Base-by-base conservation (phyloP, 2,329 filamentous ascomycete species). In the Aspergillus vadensis region DNA sequence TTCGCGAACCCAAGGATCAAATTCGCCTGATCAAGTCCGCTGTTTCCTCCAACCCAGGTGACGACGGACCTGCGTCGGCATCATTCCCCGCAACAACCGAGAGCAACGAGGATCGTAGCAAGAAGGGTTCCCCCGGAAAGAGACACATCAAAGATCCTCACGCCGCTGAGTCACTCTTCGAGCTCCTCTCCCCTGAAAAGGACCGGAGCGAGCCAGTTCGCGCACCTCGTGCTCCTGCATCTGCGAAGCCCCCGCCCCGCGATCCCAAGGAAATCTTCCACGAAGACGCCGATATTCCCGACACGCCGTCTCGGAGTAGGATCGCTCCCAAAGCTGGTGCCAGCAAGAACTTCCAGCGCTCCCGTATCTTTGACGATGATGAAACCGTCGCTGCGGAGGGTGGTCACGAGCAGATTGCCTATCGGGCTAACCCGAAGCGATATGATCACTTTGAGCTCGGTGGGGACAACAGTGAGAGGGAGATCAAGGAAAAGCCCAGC, bases 1-100 rank as follows among this genome's bases (percentile, higher is more conserved):
- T 99, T 73, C 87, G 88, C 68, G 92, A 97, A 74, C 90, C 89
- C 73, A 86, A 86, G 70, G 92, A 97, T 57, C 93, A 98, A 80
- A 83, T 89, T 68, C 88, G 87, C 70, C 80, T 97, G 70, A 91
- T 97, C 69, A 82, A 85, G 65, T 82, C 80, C 65, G 79, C 86
- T 69, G 66, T 70, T 44, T 70, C 73, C 19, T 67, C 70, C 7
- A 59, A 65, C 50, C 61, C 67, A 32, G 55, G 63, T 3, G 51
- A 50, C 41, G 52, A 61, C 17, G 63, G 58, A 25, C 49, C 52
- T 58, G 51, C 55, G 4, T 52, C 55, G 15, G 14, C 57, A 57
- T 59, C 19, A 51, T 21, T 50, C 36, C 57, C 54, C 44, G 55
- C 19, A 43, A 58, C 17, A 55, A 27, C 50, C 48, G 55, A 36